These are phyloP conservation scores for Cryptosporidium ryanae DNA, from an alignment of 169 alveolate species.

Conservation along the genomic window DNA sequence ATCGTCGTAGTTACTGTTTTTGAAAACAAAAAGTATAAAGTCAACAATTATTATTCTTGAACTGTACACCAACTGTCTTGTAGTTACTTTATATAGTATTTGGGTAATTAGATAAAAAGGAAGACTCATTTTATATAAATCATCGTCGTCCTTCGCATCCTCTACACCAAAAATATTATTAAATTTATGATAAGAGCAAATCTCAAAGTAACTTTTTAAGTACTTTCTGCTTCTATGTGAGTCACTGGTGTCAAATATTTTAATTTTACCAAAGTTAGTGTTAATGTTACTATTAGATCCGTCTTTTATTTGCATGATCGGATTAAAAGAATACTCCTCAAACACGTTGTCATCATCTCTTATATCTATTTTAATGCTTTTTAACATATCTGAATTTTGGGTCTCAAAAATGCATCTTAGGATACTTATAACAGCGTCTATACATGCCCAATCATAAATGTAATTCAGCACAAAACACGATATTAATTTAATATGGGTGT, in stretches of 20 bases:
- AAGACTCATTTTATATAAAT: conserved; percentile 36
- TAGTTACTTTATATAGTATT: conserved; percentile 30
- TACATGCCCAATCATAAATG: conserved; percentile 65
- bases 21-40: conserved; percentile 4
- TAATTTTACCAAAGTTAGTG: conserved; percentile 4
- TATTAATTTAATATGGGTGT: conserved; percentile 18
- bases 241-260: no score
- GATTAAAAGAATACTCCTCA: conserved; percentile 52
- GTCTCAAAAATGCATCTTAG: conserved; percentile 15
- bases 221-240: not conserved
- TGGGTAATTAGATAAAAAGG: conserved; percentile 52
- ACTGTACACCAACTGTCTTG: conserved; percentile 50
- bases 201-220: conserved; percentile 18
- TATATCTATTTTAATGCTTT: conserved; percentile 15
- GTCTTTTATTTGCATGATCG: conserved; percentile 1
- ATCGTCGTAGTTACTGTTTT: not conserved
- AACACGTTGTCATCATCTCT: conserved; percentile 44
- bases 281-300: not conserved
- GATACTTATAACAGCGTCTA: conserved; percentile 52
- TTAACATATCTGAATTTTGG: not conserved
- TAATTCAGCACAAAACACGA: conserved; percentile 62
- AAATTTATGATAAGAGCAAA: conserved; percentile 59
- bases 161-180: conserved; percentile 7
- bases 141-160: conserved; percentile 32
- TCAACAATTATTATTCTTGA: conserved; percentile 57